Base-by-base conservation (phyloP, 1,284 basidiomycete genomes). In the Pascua guehoae region DNA sequence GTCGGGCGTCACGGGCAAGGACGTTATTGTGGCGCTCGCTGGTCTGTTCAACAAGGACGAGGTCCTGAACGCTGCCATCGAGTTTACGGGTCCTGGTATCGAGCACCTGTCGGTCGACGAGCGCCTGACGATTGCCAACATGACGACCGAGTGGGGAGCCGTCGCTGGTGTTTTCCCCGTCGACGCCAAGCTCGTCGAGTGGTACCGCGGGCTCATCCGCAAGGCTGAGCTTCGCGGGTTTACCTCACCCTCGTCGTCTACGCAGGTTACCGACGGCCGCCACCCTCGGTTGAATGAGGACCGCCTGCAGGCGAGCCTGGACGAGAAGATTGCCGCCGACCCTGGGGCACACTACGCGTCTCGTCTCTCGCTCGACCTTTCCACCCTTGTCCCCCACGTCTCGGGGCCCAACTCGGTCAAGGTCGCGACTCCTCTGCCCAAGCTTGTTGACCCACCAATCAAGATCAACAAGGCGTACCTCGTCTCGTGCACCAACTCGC, bases 81-180 rank as follows among this genome's bases (percentile, higher is more conserved):
- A 99, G 75, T 99, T 99, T 77, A 87, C 88, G 2, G 95, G 95
- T n/a, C 86, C 89, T 40, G 96, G 95, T 17, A 82, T 98, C n/a
- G 71, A 83, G 24, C 82, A 85, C 39, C 81, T 99, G 45, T 80
- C 85, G 0, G 83, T 99, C 46, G 95, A 99, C 71, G 93, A 98
- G 70, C 84, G 95, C 40, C 81, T 99, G 52, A 95, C 95, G 0
- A 98, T 98, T 63, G 82, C 92, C 39, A 96, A 96, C 76, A 98
- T 98, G 95, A 98, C 95, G 4, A 98, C 96, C 15, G 95, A 99
- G 75, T 99, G 95, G 95, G 95, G 95, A 51, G 95, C 95, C 1
- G 84, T 99, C 1, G 92, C 86, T 8, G 95, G 95, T 44, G 86
- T 97, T 12, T 98, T 99, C 81, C 94, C 95, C 0, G 88, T 93